Percentiles rank a stretch among this genome's conserved stretches.
Conservation (phyloP, 345 rosid genomes). For the Citrus medica region DNA sequence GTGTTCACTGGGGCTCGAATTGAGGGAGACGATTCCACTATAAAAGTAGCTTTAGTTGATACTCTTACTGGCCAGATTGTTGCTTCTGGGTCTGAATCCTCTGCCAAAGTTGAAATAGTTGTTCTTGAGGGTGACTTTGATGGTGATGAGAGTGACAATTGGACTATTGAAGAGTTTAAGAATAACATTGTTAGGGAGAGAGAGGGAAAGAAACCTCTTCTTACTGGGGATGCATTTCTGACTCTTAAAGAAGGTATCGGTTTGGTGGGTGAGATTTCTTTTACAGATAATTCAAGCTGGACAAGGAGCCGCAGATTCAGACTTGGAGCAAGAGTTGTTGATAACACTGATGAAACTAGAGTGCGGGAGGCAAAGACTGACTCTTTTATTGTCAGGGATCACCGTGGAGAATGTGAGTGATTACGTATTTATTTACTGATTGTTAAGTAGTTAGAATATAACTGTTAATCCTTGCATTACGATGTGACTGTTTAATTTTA, state of each 20-base stretch:
- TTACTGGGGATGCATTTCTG: conserved; percentile 67
- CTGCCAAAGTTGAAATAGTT: conserved; percentile 76
- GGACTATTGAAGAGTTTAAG: conserved; percentile 78
- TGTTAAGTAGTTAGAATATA: neutral
- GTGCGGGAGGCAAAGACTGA: conserved; percentile 79
- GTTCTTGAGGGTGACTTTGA: conserved; percentile 97
- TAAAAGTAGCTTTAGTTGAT: conserved; percentile 75
- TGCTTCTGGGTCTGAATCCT: conserved; percentile 60
- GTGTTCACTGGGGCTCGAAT: conserved; percentile 92
- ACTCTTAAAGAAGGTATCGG: conserved; percentile 71
- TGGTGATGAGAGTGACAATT: conserved; percentile 54
- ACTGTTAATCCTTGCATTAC: neutral
- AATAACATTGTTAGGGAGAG: conserved; percentile 90
- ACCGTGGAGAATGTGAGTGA: conserved; percentile 95
- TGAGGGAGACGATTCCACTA: conserved; percentile 73
- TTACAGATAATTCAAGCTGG: conserved; percentile 99
- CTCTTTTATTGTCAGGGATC: conserved; percentile 95
- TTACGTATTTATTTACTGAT: neutral
- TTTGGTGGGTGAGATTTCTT: conserved; percentile 65
- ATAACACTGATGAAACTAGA: conserved; percentile 53
- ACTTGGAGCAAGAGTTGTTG: conserved; percentile 78
- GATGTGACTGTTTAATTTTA: conserved; percentile 22
- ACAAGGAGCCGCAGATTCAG: conserved; percentile 97
- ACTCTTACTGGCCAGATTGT: conserved; percentile 54
- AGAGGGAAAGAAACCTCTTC: conserved; percentile 94